Evolutionary conservation across 1,284 basidiomycete genomes (phyloP), one percentile per base, ranked within the genome.

Genomic region (Ustilago lituana): DNA sequence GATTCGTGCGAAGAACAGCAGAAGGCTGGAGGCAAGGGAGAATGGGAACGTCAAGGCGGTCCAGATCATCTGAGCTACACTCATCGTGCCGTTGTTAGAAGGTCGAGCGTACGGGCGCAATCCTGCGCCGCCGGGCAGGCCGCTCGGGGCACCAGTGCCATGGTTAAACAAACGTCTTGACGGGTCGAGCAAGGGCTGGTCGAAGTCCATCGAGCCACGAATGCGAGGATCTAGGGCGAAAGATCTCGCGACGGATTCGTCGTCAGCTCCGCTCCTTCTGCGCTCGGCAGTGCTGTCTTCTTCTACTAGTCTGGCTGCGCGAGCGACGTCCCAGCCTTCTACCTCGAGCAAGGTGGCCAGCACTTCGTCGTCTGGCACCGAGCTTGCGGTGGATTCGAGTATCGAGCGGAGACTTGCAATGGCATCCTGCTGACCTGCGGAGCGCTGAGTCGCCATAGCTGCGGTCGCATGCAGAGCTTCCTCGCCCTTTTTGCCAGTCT

Each of bases 291-390:
- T 56, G 59, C 23, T 70, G 24, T 65, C 59, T 31, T 73, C 66
- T 31, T 66, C 54, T 19, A 73, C 58, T 15, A 68, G 38, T 27
- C 55, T 32, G 19, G 60, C 71, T 19, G 66, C 66, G 15, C 71
- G 55, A 5, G 37, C 29, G 31, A 70, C 66, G 31, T 70, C 54
- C 71, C 71, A 73, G 9, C 52, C 55, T 45, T 73, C 71, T 9
- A 73, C 62, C 24, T 69, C 71, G n/a, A 73, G 60, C 48, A 71
- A 32, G 3, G 62, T 66, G 19, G 59, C 54, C 23, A 71, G 63
- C 10, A 66, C 44, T 0, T 62, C 58, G 12, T 71, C 55, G 35
- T 66, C 68, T 9, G 62, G 62, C 1, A 51, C 41, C 5, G 50
- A 45, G 24, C 48, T 24, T 2, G 51, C 39, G 2, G 55, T 55